These are phyloP conservation scores for Zalerion maritima DNA, from an alignment of 495 filamentous ascomycete genomes.

Conservation along the genomic window DNA sequence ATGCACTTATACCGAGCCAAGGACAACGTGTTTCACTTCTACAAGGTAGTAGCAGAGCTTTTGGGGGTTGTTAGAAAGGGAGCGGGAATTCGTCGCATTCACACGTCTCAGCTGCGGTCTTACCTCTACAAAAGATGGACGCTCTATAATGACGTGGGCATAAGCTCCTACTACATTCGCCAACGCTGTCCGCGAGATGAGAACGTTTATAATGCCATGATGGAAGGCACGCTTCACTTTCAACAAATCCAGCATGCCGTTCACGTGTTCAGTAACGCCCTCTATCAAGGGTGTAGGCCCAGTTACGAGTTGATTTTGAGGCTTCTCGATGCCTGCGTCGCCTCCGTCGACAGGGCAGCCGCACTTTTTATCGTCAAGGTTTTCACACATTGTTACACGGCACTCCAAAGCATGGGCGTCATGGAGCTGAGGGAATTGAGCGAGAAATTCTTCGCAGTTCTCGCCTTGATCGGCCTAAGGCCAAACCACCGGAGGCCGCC, in stretches of 20 bases:
- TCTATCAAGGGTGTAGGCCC: constrained; percentile 14
- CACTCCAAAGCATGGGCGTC: too few species aligned
- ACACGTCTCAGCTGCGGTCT: too few species aligned
- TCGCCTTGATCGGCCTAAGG: too few species aligned
- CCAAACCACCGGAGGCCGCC: too few species aligned
- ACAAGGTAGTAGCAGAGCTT: too few species aligned
- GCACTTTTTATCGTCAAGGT: constrained; percentile 12
- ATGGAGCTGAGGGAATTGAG: too few species aligned
- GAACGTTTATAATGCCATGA: constrained; percentile 18
- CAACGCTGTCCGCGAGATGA: constrained; percentile 13
- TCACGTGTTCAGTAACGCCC: constrained; percentile 16
- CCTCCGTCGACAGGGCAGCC: constrained; percentile 11
- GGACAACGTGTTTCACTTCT: constrained; percentile 24
- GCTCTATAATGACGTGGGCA: constrained; percentile 5
- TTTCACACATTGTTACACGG: constrained; percentile 11
- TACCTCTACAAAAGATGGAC: too few species aligned
- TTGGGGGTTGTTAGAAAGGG: too few species aligned
- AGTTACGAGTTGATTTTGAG: constrained; percentile 14
- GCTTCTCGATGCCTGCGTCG: constrained; percentile 18
- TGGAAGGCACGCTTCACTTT: constrained; percentile 25
- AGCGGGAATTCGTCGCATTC: too few species aligned
- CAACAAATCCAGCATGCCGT: constrained; percentile 17
- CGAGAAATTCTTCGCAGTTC: too few species aligned
- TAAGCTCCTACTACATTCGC: constrained; percentile 8
- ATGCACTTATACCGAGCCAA: constrained; percentile 39